These are phyloP conservation scores for Trichoderma gracile DNA, from an alignment of 2,329 filamentous ascomycete species.

Conservation along the genomic window DNA sequence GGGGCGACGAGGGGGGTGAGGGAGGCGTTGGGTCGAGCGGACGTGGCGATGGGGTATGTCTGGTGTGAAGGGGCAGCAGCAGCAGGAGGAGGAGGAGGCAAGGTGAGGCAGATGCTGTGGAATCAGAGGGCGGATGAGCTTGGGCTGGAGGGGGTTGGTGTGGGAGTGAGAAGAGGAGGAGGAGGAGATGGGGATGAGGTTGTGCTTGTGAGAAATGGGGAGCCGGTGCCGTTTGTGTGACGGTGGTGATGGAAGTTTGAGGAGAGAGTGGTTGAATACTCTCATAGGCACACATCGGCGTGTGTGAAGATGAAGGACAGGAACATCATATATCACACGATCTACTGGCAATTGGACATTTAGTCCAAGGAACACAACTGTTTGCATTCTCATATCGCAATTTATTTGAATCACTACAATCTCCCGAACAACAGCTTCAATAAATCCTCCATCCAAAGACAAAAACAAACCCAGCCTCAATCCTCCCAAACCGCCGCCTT, in stretches of 20 bases:
- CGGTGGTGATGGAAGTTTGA: background rate
- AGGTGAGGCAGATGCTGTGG: constrained; percentile 70
- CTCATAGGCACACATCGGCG: no score
- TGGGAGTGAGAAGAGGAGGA: constrained; percentile 41
- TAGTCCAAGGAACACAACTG: no score
- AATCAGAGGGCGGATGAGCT: constrained; percentile 63
- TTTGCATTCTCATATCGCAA: no score
- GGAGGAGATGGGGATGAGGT: background rate
- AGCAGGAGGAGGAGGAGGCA: constrained; percentile 45
- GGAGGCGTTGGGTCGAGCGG: constrained; percentile 66
- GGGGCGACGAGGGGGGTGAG: constrained; percentile 77
- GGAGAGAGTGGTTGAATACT: background rate
- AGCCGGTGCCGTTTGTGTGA: constrained; percentile 10
- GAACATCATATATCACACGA: no score
- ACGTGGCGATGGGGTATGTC: constrained; percentile 71
- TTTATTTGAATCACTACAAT: no score
- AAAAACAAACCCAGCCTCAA: constrained; percentile 38
- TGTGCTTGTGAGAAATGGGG: constrained; percentile 16
- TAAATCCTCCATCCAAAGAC: background rate
- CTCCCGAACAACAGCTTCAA: no score
- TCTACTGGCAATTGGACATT: no score
- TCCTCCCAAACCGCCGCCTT: constrained; percentile 87
- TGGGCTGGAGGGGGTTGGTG: constrained; percentile 62
- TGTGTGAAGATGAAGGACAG: no score
- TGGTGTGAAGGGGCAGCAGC: constrained; percentile 49